A percentile compares a stretch with the other conserved stretches of the same genome.
phyloP scores from a whole-genome alignment of 1,284 basidiomycete genomes.

The Trichosporon coremiiforme region DNA sequence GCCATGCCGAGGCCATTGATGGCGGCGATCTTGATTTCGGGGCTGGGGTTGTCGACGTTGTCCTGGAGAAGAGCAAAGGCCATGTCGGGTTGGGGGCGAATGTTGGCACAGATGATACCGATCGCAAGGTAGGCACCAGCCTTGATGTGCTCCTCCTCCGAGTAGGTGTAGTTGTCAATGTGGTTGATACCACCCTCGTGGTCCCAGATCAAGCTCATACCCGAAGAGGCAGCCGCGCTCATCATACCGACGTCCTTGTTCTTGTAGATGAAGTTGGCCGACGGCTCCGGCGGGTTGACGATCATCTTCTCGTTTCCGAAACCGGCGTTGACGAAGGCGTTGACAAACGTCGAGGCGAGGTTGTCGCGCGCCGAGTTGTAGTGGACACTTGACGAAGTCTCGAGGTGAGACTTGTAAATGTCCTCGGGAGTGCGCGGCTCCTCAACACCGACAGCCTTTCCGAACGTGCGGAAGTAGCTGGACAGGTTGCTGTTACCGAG shows the following conservation, averaged over 20 bases:
- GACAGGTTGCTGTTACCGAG: constrained; percentile 84
- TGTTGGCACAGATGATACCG: constrained; percentile 85
- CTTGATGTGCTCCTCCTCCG: constrained; percentile 95
- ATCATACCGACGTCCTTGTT: constrained; percentile 99
- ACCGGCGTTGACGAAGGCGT: constrained; percentile 98
- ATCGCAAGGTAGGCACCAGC: constrained; percentile 94
- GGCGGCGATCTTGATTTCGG: constrained; percentile 80
- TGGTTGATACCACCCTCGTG: constrained; percentile 91
- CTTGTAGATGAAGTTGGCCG: constrained; percentile 98
- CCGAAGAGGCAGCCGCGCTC: constrained; percentile 91
- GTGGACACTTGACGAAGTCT: constrained; percentile 71
- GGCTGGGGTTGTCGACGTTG: constrained; percentile 84
- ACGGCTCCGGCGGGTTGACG: constrained; percentile 94
- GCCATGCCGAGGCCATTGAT: constrained; percentile 90
- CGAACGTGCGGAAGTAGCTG: constrained; percentile 83
- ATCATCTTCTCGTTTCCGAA: constrained; percentile 99
- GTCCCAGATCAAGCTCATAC: constrained; percentile 93
- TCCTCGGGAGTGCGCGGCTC: constrained; percentile 94
- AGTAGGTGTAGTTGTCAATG: constrained; percentile 98
- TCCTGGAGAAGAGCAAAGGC: constrained; percentile 89
- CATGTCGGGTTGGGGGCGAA: constrained; percentile 91
- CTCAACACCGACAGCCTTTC: constrained; percentile 87
- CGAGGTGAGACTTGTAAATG: constrained; percentile 96
- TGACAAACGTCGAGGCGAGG: constrained; percentile 95
- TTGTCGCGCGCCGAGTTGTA: constrained; percentile 95